These are phyloP conservation scores for Chlorella sp. DNA, from an alignment of 139 green algal genomes.

Conservation along the genomic window DNA sequence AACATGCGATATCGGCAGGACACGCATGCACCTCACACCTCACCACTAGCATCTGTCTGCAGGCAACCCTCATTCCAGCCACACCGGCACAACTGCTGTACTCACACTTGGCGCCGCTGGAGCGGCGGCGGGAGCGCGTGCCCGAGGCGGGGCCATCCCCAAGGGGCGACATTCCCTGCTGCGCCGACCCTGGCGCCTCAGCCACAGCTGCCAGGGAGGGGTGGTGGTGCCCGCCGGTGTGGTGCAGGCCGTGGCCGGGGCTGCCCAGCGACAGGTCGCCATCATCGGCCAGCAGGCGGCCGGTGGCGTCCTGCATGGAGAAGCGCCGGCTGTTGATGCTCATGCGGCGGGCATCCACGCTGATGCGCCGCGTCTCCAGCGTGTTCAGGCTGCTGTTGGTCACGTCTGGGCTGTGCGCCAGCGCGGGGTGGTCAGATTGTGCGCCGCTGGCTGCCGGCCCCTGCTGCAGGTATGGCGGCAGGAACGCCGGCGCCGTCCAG, in stretches of 20 bases:
- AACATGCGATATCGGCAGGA: too few species aligned
- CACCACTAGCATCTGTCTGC: too few species aligned
- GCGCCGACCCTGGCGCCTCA: background rate
- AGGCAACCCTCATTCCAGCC: too few species aligned
- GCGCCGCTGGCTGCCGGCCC: background rate
- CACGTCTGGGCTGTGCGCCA: slow-evolving; percentile 44
- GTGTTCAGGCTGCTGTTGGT: slow-evolving; percentile 49
- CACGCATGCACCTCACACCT: too few species aligned
- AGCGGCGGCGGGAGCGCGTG: background rate
- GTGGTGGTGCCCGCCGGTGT: too few species aligned
- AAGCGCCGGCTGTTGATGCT: slow-evolving; percentile 34
- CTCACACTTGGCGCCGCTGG: slow-evolving; percentile 27
- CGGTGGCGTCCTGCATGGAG: slow-evolving; percentile 44
- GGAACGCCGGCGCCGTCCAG: slow-evolving; percentile 45
- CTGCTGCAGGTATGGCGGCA: slow-evolving; percentile 41
- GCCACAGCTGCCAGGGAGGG: background rate
- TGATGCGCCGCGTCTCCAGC: slow-evolving; percentile 38
- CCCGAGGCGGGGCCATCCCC: background rate
- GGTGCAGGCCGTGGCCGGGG: too few species aligned
- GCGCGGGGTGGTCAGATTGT: slow-evolving; percentile 46
- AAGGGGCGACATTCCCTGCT: background rate
- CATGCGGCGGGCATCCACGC: slow-evolving; percentile 22
- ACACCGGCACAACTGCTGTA: background rate
- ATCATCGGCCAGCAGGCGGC: slow-evolving; percentile 32
- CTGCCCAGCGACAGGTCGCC: background rate